Conservation (phyloP, 108 stramenopile genomes). For the Fragilariopsis cylindrus region DNA sequence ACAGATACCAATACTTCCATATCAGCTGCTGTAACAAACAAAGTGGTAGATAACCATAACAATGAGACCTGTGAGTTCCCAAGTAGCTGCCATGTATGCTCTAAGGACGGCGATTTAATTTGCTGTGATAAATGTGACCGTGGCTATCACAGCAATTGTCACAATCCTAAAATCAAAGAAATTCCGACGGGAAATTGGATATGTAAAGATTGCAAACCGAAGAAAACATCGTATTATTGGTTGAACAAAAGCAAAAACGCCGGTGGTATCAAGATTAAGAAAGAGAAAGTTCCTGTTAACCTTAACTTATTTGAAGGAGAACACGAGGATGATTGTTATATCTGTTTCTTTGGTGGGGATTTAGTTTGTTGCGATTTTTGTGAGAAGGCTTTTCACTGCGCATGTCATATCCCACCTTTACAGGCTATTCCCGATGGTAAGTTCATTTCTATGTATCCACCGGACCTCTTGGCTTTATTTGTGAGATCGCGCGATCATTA, state of each 20-base stretch:
- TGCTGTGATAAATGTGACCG: constrained; percentile 1
- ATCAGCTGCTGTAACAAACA: too few relatives aligned
- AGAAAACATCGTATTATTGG: neutral
- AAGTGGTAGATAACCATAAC: too few relatives aligned
- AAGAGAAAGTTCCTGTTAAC: neutral
- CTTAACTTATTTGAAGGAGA: neutral
- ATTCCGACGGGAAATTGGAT: constrained; percentile 1
- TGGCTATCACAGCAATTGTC: neutral
- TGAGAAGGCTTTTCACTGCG: neutral
- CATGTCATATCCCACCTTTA: constrained; percentile 5
- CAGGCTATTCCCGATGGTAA: neutral
- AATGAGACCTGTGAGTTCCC: neutral
- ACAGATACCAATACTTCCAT: too few relatives aligned
- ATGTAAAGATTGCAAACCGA: neutral
- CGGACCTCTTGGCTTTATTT: too few relatives aligned
- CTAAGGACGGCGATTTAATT: neutral
- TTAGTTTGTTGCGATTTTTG: constrained; percentile 13
- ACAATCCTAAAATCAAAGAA: constrained; percentile 7
- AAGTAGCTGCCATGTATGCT: neutral
- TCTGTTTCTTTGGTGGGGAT: constrained; percentile 3
- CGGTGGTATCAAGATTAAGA: neutral
- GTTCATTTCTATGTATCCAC: too few relatives aligned
- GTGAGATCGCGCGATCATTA: too few relatives aligned
- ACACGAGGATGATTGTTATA: constrained; percentile 8
- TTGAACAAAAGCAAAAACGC: neutral